Conservation (phyloP, 2,329 filamentous ascomycete species). For the Acephala macrosclerotiorum region DNA sequence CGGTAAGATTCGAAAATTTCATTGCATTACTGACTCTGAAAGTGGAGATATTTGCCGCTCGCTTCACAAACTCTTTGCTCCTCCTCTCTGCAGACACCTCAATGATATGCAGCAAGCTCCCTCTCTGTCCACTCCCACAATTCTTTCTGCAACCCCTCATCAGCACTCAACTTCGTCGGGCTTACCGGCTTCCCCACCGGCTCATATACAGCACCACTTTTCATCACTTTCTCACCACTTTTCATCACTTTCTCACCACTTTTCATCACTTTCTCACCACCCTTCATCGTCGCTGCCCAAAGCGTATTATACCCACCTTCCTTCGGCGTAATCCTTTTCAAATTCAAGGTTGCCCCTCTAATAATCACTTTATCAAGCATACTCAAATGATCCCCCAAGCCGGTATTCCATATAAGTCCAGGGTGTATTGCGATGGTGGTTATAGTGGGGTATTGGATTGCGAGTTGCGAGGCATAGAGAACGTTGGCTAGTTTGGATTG, state of each 20-base stretch:
- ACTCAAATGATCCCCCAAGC: not conserved
- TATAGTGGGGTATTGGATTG: constrained; percentile 48
- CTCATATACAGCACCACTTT: constrained; percentile 47
- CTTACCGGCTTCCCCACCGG: constrained; percentile 45
- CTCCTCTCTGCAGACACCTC: not conserved
- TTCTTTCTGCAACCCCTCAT: constrained; percentile 41
- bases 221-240: constrained; percentile 28
- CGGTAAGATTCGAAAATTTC: too few species aligned
- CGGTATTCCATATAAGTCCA: constrained; percentile 36
- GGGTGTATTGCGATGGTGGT: constrained; percentile 50
- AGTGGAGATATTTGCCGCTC: not conserved
- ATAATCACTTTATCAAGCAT: not conserved
- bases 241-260: constrained; percentile 42
- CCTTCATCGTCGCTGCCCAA: constrained; percentile 46
- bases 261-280: constrained; percentile 31
- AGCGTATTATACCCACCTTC: constrained; percentile 48
- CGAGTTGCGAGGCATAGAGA: constrained; percentile 51
- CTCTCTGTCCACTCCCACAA: constrained; percentile 48
- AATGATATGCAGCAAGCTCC: constrained; percentile 14
- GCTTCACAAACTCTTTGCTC: not conserved
- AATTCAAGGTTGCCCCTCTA: constrained; percentile 14
- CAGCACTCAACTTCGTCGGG: constrained; percentile 34
- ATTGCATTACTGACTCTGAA: too few species aligned
- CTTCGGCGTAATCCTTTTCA: constrained; percentile 26
- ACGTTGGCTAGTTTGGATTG: constrained; percentile 58